phyloP scores from a whole-genome alignment of 345 rosid species.

The Aurinia saxatilis region DNA sequence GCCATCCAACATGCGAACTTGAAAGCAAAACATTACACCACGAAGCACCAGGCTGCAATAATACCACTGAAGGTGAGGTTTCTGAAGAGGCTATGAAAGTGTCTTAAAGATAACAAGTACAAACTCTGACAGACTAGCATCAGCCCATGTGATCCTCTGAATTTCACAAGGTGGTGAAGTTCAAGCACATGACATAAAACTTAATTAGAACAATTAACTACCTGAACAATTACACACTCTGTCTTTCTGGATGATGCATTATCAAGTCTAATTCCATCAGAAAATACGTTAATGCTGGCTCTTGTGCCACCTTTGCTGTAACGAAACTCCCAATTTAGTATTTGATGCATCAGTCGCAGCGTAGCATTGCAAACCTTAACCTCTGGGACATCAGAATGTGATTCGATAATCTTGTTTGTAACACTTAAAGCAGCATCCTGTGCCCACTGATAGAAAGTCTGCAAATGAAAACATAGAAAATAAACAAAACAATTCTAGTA shows the following conservation, averaged over 20 bases:
- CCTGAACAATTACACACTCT: conserved; percentile 81
- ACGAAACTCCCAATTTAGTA: conserved; percentile 88
- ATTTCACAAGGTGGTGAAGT: conserved; percentile 8
- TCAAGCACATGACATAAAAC: conserved; percentile 5
- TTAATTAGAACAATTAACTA: conserved; percentile 21
- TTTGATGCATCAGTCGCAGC: conserved; percentile 82
- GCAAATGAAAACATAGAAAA: conserved; percentile 22
- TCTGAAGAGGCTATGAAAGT: conserved; percentile 7
- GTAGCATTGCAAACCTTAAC: conserved; percentile 86
- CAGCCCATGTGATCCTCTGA: conserved; percentile 1
- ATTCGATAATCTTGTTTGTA: conserved; percentile 59
- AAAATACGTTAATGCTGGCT: conserved; percentile 42
- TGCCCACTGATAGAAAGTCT: conserved; percentile 91
- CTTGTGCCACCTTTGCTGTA: conserved; percentile 37
- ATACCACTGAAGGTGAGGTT: conserved; percentile 20
- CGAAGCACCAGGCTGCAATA: conserved; percentile 86
- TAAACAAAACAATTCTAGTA: conserved; percentile 7
- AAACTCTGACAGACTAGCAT: conserved; percentile 12
- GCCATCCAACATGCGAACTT: conserved; percentile 87
- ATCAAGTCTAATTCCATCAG: conserved; percentile 53
- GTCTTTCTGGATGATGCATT: conserved; percentile 46
- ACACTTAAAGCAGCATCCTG: conserved; percentile 75
- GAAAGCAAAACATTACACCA: conserved; percentile 86
- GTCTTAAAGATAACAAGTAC: conserved; percentile 1
- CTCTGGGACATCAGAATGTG: conserved; percentile 59